phyloP scores from a whole-genome alignment of 225 moss, liverwort and hornwort species.

The Anthoceros angustus region DNA sequence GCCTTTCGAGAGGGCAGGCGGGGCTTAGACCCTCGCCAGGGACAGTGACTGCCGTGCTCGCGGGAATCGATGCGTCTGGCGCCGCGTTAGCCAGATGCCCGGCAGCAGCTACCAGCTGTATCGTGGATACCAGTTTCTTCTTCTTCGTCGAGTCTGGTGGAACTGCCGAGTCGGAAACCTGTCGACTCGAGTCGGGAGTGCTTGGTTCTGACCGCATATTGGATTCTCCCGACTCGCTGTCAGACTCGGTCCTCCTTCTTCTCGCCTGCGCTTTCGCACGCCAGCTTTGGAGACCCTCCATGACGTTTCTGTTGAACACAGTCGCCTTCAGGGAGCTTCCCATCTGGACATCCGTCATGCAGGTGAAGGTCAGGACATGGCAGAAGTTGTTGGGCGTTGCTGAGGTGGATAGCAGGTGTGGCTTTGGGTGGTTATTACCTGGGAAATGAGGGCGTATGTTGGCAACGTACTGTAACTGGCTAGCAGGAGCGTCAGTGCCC shows the following conservation, averaged over 20 bases:
- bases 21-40: too few species aligned
- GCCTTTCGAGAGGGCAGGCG: background rate
- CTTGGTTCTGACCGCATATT: background rate
- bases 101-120: background rate
- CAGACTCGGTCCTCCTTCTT: background rate
- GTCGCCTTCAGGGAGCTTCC: conserved; percentile 22
- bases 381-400: background rate
- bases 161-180: too few species aligned
- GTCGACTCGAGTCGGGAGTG: background rate
- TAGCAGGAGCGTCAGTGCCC: conserved; percentile 43
- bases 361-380: background rate
- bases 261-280: conserved; percentile 7
- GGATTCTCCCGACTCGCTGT: conserved; percentile 3
- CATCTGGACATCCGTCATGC: conserved; percentile 15
- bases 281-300: conserved; percentile 18
- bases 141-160: too few species aligned
- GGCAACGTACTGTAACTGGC: conserved; percentile 68
- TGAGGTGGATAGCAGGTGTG: background rate
- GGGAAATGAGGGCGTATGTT: conserved; percentile 65
- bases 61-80: background rate
- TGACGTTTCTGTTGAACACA: conserved; percentile 22
- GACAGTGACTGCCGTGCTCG: background rate
- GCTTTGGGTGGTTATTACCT: conserved; percentile 22
- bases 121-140: too few species aligned
- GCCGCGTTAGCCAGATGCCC: background rate